These are phyloP conservation scores for Ligustrum vulgare DNA, from an alignment of 257 asterid species.

Conservation along the genomic window DNA sequence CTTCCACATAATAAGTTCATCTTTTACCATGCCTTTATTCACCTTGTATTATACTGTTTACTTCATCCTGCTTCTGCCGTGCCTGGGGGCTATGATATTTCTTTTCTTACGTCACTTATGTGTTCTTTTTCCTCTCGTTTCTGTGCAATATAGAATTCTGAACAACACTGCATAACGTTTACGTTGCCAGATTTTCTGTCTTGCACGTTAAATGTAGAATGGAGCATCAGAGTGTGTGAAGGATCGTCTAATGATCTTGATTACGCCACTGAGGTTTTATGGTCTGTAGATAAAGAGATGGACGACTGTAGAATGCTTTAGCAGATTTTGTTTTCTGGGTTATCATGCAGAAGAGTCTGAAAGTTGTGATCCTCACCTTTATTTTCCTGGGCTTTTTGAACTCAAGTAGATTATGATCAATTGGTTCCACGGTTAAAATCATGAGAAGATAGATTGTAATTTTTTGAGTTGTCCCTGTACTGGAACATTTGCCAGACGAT, in stretches of 20 bases:
- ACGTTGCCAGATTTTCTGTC: neutral
- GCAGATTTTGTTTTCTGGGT: no score
- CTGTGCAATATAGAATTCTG: neutral
- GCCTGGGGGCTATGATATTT: neutral
- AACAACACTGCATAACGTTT: neutral
- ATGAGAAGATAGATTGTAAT: no score
- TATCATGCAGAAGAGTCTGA: no score
- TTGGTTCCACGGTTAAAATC: no score
- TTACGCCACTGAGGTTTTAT: neutral
- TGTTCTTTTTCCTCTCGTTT: neutral
- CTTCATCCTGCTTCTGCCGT: constrained; percentile 1
- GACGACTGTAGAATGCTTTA: no score
- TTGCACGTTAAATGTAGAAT: no score
- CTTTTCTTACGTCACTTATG: neutral
- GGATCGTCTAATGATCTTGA: neutral
- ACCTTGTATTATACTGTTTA: constrained; percentile 13
- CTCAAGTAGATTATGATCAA: no score
- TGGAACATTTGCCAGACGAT: no score
- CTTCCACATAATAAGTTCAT: constrained; percentile 32
- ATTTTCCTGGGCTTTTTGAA: no score
- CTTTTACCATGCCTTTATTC: constrained; percentile 1
- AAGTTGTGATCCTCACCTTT: no score
- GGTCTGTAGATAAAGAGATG: neutral
- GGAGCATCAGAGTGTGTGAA: neutral
- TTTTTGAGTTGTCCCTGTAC: no score